Conservation (phyloP, 441 rosid species). For the Erodium moschatum region DNA sequence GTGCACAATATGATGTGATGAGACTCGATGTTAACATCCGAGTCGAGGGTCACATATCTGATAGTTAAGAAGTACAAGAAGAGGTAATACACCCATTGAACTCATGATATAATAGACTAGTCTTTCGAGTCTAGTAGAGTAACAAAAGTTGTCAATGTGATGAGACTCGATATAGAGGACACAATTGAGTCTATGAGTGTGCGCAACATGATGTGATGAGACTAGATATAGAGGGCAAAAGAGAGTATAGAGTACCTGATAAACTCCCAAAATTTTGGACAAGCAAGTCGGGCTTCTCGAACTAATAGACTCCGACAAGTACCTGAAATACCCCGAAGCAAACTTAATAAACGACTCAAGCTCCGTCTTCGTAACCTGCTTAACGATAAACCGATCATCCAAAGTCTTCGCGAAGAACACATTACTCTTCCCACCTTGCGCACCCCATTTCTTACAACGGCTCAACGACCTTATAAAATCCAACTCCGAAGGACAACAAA, state of each 20-base stretch:
- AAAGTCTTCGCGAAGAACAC: no score
- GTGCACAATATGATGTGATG: no score
- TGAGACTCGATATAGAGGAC: no score
- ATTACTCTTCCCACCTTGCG: conserved; percentile 95
- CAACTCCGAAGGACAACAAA: conserved; percentile 78
- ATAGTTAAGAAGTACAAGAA: no score
- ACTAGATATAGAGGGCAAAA: not conserved
- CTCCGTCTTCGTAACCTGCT: conserved; percentile 97
- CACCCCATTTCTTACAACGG: conserved; percentile 59
- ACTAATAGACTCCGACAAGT: conserved; percentile 70
- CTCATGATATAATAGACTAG: no score
- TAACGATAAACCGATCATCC: conserved; percentile 91
- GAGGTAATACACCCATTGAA: no score
- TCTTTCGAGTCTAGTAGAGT: no score
- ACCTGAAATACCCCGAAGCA: conserved; percentile 74
- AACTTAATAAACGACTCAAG: conserved; percentile 84
- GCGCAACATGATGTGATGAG: no score
- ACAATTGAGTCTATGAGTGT: no score
- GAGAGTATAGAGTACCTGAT: conserved; percentile 53
- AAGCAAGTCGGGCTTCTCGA: conserved; percentile 88
- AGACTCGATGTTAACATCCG: no score
- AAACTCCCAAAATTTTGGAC: conserved; percentile 90
- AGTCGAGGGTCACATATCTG: no score
- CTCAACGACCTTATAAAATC: conserved; percentile 87
- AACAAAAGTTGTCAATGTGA: no score